A percentile compares a stretch with the other conserved stretches of the same genome.
Evolutionary conservation across 2,329 filamentous ascomycete species (phyloP).

Genomic region (Aspergillus vadensis): DNA sequence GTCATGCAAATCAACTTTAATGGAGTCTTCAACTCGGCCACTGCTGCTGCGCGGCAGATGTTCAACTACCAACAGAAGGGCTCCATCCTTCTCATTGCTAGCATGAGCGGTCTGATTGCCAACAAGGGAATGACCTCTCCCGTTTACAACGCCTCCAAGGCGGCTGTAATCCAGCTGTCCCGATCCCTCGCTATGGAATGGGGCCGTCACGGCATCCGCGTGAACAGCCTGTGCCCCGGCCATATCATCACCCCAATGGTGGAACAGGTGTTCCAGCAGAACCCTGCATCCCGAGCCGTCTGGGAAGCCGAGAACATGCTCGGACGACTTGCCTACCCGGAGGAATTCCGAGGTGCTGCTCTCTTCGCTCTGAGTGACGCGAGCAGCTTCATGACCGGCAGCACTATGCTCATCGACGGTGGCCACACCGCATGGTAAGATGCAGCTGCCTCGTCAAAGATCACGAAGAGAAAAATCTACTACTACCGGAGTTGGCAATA

Average conservation of each 20-base stretch:
- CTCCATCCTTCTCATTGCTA: conserved; percentile 53
- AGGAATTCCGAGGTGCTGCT: conserved; percentile 66
- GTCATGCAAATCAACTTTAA: conserved; percentile 54
- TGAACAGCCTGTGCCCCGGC: conserved; percentile 57
- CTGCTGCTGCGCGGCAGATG: conserved; percentile 52
- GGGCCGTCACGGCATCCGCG: conserved; percentile 54
- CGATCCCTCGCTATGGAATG: conserved; percentile 57
- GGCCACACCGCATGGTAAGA: conserved; percentile 59
- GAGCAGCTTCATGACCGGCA: conserved; percentile 70
- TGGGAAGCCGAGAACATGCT: conserved; percentile 55
- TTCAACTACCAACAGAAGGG: conserved; percentile 52
- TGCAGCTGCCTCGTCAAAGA: background rate
- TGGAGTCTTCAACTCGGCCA: conserved; percentile 52
- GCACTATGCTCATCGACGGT: conserved; percentile 70
- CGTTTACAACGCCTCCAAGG: conserved; percentile 58
- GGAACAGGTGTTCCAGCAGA: conserved; percentile 72
- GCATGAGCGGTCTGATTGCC: conserved; percentile 54
- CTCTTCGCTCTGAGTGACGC: conserved; percentile 69
- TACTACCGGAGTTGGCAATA: background rate
- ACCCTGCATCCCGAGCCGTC: conserved; percentile 59
- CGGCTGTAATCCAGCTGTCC: conserved; percentile 55
- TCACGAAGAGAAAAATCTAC: background rate
- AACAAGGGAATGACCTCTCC: conserved; percentile 50
- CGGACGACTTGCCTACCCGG: conserved; percentile 55
- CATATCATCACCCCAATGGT: conserved; percentile 73